Base-by-base conservation (phyloP, 2,329 filamentous ascomycete genomes). In the Escovopsis sp. region DNA sequence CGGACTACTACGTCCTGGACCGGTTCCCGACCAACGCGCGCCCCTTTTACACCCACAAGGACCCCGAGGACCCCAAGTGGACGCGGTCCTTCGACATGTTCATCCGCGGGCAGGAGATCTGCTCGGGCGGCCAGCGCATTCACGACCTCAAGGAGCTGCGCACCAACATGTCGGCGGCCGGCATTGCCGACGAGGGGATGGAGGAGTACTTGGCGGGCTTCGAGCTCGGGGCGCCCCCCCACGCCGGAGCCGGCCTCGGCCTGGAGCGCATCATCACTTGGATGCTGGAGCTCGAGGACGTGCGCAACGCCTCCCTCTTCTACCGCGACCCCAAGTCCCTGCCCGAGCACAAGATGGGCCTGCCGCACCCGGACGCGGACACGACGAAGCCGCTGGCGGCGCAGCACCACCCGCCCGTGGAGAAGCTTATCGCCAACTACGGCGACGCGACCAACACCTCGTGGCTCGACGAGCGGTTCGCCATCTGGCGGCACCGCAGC, bases 1-100 rank as follows among this genome's bases (percentile, higher is more conserved):
- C 87, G 1, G 87, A 94, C 49, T 94, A 92, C 61, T 94, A 90
- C 57, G 79, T 94, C 42, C 69, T 94, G 28, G 87, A 94, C 67
- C 93, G 92, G 51, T 94, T 94, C 63, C 87, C 87, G 1, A 65
- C 73, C 16, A 78, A 75, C 6, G 87, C 83, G 3, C 74, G 87
- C 30, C 87, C 87, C 0, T 94, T 94, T 59, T 94, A 94, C 52
- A 84, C 87, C 1, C 87, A 93, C 71, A 79, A 79, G 19, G 83
- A 93, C 42, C 70, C 78, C 2, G 65, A 77, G 13, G 73, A 92
- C 48, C 64, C 72, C 11, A 66, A 70, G 25, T 74, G 76, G 53
- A 94, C 87, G 34, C 93, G 93, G 53, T 93, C 87, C 0, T 94
- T 94, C 48, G 87, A 94, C 53, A 92, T 94, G 39, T 94, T 94